phyloP scores from a whole-genome alignment of 768 basidiomycete species.

The Cystofilobasidium ferigula region DNA sequence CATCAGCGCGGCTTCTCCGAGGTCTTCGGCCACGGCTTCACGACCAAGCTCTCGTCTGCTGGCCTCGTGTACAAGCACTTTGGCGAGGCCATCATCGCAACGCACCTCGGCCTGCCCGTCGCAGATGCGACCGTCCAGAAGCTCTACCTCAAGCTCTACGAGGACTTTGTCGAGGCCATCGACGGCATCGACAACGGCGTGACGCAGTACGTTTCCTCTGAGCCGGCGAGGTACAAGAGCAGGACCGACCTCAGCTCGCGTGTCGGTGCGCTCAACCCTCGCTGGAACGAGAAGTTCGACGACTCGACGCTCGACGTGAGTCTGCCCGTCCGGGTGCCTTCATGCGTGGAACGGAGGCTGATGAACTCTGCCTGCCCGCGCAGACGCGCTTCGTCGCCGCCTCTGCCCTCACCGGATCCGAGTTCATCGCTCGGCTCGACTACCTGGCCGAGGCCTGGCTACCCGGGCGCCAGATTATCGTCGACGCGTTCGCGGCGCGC shows the following conservation, averaged over 20 bases:
- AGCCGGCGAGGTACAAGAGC: conserved; percentile 50
- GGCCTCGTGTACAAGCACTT: conserved; percentile 98
- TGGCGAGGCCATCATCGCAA: conserved; percentile 71
- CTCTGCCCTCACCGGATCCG: conserved; percentile 67
- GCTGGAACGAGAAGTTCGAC: conserved; percentile 75
- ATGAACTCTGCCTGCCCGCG: too few species aligned
- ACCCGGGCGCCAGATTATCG: conserved; percentile 72
- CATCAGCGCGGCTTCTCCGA: conserved; percentile 89
- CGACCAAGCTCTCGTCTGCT: conserved; percentile 81
- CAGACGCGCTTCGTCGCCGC: conserved; percentile 68
- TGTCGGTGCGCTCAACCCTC: conserved; percentile 72
- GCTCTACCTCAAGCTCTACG: conserved; percentile 84
- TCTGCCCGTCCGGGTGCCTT: conserved; percentile 17
- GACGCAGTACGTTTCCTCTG: conserved; percentile 50
- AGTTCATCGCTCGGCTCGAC: conserved; percentile 66
- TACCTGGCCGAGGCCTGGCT: conserved; percentile 86
- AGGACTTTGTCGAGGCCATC: conserved; percentile 87
- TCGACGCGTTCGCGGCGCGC: conserved; percentile 51
- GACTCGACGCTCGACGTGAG: conserved; percentile 62
- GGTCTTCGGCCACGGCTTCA: conserved; percentile 75
- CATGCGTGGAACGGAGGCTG: too few species aligned
- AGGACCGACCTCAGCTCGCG: conserved; percentile 76
- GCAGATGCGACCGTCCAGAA: conserved; percentile 57
- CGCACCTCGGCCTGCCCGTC: conserved; percentile 44
- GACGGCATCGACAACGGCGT: conserved; percentile 95